Evolutionary conservation across 1,139 yeast genomes (phyloP).

Genomic region (Geotrichum klebahnii): DNA sequence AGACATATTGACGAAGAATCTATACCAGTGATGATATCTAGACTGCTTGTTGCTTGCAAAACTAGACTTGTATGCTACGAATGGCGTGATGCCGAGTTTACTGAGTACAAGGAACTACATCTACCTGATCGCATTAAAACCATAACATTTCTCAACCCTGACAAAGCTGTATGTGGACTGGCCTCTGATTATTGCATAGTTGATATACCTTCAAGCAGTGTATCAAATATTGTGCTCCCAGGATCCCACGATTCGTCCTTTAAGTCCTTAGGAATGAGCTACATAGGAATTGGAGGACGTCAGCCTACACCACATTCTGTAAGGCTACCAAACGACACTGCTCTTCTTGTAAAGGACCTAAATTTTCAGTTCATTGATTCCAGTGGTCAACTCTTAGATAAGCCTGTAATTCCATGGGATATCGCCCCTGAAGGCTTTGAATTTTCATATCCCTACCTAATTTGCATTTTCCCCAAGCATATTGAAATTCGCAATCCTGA

Average conservation of each 20-base stretch:
- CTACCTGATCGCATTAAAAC: conserved; percentile 39
- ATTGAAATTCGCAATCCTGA: conserved; percentile 37
- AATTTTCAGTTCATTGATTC: conserved; percentile 27
- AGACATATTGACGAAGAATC: conserved; percentile 9
- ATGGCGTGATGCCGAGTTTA: conserved; percentile 40
- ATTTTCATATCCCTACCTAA: conserved; percentile 36
- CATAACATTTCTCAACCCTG: conserved; percentile 39
- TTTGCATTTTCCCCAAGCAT: conserved; percentile 29
- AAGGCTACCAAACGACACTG: conserved; percentile 23
- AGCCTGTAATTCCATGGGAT: conserved; percentile 27
- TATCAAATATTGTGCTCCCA: conserved; percentile 17
- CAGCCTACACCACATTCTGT: conserved; percentile 26
- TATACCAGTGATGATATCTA: conserved; percentile 28
- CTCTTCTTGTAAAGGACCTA: conserved; percentile 33
- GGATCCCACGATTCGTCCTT: conserved; percentile 8
- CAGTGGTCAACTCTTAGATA: conserved; percentile 27
- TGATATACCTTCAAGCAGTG: conserved; percentile 26
- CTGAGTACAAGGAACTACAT: conserved; percentile 35
- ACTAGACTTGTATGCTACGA: conserved; percentile 39
- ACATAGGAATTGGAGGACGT: conserved; percentile 29
- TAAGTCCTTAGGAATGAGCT: conserved; percentile 25
- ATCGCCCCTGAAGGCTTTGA: conserved; percentile 32
- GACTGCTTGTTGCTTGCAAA: conserved; percentile 39
- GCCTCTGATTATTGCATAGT: conserved; percentile 33
- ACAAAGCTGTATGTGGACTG: conserved; percentile 38